Evolutionary conservation across 1,139 yeast genomes (phyloP), one percentile per base, ranked within the genome.

Genomic region (Pichia sp.): DNA sequence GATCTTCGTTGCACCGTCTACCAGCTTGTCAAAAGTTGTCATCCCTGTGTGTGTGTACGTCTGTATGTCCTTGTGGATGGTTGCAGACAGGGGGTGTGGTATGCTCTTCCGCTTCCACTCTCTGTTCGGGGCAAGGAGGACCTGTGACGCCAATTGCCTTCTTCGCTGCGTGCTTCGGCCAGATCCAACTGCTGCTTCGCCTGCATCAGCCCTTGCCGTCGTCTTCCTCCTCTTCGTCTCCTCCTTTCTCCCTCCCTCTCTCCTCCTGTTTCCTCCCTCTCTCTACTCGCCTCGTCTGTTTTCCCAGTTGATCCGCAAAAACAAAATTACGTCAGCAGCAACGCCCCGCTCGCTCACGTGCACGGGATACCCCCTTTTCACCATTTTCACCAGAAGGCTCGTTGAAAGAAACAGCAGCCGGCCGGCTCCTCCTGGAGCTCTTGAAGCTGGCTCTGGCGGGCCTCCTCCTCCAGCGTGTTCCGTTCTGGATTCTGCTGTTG

Each of bases 1-100:
- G 43, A 79, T 77, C 71, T 85, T 85, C n/a, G 91, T 85, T 54
- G 90, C 91, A 50, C 90, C 81, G 71, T 74, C 82, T 54, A 83
- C 86, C 59, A 82, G 71, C 68, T 82, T 83, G 56, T 79, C 82
- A 61, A 73, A 78, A 1, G 80, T 76, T 9, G 81, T 75, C 81
- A 77, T 77, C 31, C 44, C 43, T 16, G 47, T 14, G 16, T 38
- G 14, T 12, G 12, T 34, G 10, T 40, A 10, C 34, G 12, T 34
- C 38, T 34, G 9, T 34, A 9, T 9, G 38, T 34, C 10, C 38
- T 8, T 34, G n/a, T 34, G 38, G 4, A 5, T 10, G 38, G 3
- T 34, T 27, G 29, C 29, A 27, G 29, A 27, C 7, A 27, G 29
- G 3, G 29, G 29, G 6, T 7, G 29, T 20, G 24, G 24, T 20